Evolutionary conservation across 305 asterid genomes (phyloP).

Genomic region (Galium porrigens): DNA sequence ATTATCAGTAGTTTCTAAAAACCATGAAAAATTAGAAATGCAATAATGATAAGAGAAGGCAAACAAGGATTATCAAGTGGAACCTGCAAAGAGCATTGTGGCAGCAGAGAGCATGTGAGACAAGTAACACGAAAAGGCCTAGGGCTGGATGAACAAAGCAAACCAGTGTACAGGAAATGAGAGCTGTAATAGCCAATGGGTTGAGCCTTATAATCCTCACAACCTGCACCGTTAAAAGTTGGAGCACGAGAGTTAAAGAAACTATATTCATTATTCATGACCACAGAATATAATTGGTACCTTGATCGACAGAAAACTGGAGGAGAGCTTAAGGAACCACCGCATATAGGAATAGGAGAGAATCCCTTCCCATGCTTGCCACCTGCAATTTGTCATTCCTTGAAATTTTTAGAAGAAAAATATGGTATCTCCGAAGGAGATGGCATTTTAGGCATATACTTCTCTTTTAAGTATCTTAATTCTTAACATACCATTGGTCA

Average conservation of each 20-base stretch:
- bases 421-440: neutral
- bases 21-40: neutral
- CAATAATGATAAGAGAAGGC: neutral
- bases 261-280: neutral
- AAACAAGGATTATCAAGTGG: slow-evolving; percentile 14
- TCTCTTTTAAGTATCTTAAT: too few species aligned
- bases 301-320: slow-evolving; percentile 50
- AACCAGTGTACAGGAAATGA: slow-evolving; percentile 46
- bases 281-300: slow-evolving; percentile 25
- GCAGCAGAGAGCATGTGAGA: slow-evolving; percentile 60
- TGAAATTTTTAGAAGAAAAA: slow-evolving; percentile 12
- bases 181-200: slow-evolving; percentile 40
- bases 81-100: slow-evolving; percentile 73
- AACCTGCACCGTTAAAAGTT: slow-evolving; percentile 36
- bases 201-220: slow-evolving; percentile 46
- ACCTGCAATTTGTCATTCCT: slow-evolving; percentile 43
- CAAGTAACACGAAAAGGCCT: slow-evolving; percentile 61
- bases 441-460: too few species aligned
- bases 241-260: neutral
- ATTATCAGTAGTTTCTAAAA: neutral
- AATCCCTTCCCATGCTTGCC: slow-evolving; percentile 46
- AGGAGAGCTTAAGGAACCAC: slow-evolving; percentile 35
- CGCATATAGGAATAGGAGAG: slow-evolving; percentile 31
- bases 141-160: slow-evolving; percentile 82
- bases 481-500: too few species aligned